Evolutionary conservation across 116 monocot species (phyloP).

Genomic region (Iris pallida): DNA sequence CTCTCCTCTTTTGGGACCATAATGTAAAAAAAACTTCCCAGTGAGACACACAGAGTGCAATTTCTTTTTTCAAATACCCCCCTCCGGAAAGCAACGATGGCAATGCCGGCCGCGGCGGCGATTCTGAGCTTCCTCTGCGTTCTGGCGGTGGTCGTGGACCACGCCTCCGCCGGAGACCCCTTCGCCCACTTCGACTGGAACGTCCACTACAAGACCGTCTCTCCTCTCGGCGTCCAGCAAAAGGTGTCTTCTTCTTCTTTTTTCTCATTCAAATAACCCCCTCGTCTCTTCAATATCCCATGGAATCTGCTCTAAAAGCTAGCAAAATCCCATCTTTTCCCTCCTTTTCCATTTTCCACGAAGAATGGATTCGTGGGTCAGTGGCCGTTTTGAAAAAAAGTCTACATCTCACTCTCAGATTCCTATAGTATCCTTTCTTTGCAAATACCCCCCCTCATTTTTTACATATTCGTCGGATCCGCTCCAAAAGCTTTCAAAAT

Average conservation of each 20-base stretch:
- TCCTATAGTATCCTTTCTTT: neutral
- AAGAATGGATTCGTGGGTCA: neutral
- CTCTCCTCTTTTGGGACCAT: neutral
- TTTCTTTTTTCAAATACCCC: too few species aligned
- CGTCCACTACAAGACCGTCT: conserved; percentile 50
- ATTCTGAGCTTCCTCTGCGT: neutral
- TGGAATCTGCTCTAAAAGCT: neutral
- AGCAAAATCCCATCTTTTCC: neutral
- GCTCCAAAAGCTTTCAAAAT: too few species aligned
- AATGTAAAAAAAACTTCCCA: conserved; percentile 3
- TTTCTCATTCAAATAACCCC: neutral
- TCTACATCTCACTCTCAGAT: neutral
- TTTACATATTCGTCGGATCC: neutral
- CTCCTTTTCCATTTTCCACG: neutral
- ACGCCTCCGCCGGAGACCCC: conserved; percentile 42
- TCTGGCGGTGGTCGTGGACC: conserved; percentile 16
- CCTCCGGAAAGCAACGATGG: too few species aligned
- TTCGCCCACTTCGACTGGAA: conserved; percentile 58
- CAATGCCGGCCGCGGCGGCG: neutral
- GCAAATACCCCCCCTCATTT: neutral
- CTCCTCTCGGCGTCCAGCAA: conserved; percentile 70
- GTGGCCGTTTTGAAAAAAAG: neutral
- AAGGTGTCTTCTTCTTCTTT: conserved; percentile 31
- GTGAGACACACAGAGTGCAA: neutral
- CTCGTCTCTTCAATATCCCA: neutral